Evolutionary conservation across 495 filamentous ascomycete species (phyloP), one percentile per base, ranked within the genome.

Genomic region (Neurospora sp.): DNA sequence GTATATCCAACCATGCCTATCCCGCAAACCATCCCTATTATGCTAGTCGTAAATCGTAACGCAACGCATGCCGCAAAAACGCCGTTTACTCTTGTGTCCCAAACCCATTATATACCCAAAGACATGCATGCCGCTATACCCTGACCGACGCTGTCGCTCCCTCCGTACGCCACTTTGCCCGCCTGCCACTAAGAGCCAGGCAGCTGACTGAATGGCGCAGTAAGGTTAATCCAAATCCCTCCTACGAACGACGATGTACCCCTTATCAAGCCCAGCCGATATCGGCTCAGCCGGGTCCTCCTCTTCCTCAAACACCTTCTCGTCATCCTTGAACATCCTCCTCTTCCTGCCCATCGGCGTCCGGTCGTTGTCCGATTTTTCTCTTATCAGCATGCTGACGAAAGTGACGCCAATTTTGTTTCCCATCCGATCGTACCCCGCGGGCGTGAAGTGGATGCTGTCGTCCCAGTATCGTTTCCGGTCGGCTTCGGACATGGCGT

Each of bases 371-470:
- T 77, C 73, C 40, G 78, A 77, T 72, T 80, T 76, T n/a, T 83
- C 79, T 11, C 78, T 77, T 73, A 81, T 77, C 31, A 87, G 72
- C 7, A 87, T 73, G 10, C 78, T 79, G 69, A 86, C 79, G 6
- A 90, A 74, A 54, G 79, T 81, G 39, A 83, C 80, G 62, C 83
- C 88, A 66, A 90, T 83, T 70, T 83, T 81, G 70, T 85, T 76
- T 0, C 90, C 90, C 74, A 92, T 86, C 66, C 85, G 72, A 71
- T 88, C 83, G 81, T 92, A 91, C 14, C 90, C 90, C 31, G 78
- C 81, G 4, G 84, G 78, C 8, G 85, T 89, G 62, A 91, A 82
- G 80, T 92, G 90, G 35, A 91, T 72, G 18, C 85, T 86, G 82
- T 92, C 90, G 75, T 89, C 86, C 86, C 88, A 90, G 71, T 88